phyloP scores from a whole-genome alignment of 768 basidiomycete species.

The Pleurotus ostreatus region DNA sequence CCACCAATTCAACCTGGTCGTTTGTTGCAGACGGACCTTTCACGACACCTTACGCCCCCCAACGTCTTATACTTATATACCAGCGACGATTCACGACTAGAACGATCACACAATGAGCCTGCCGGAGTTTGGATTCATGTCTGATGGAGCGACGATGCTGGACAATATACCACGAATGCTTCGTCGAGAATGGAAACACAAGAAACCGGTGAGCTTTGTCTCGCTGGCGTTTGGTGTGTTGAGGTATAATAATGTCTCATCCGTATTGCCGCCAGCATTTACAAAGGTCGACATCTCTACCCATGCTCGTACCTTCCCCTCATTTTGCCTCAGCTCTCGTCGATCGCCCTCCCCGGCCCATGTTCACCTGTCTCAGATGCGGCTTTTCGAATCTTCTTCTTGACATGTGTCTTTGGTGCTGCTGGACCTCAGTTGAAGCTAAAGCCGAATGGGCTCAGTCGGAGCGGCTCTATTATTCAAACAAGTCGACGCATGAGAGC shows the following conservation, averaged over 20 bases:
- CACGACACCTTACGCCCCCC: neutral
- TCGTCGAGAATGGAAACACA: conserved; percentile 5
- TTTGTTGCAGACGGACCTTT: neutral
- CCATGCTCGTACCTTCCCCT: conserved; percentile 37
- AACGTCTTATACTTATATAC: neutral
- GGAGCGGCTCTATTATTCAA: conserved; percentile 24
- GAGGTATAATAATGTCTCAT: neutral
- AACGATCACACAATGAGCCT: neutral
- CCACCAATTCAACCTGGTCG: neutral
- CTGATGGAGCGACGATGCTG: neutral
- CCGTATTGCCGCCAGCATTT: conserved; percentile 29
- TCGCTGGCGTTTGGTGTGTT: neutral
- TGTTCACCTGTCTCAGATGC: conserved; percentile 43
- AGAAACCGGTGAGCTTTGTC: conserved; percentile 4
- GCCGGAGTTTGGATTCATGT: neutral
- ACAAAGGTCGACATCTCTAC: conserved; percentile 41
- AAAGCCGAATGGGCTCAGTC: conserved; percentile 34
- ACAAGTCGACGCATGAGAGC: neutral
- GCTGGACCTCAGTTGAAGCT: conserved; percentile 40
- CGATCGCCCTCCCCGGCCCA: conserved; percentile 26
- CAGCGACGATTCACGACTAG: conserved; percentile 2
- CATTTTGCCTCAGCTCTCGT: neutral
- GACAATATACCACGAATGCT: conserved; percentile 6
- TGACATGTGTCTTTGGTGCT: conserved; percentile 48
- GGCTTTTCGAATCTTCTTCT: conserved; percentile 45